These are phyloP conservation scores for Apiospora marii DNA, from an alignment of 2,329 filamentous ascomycete genomes.

Conservation along the genomic window DNA sequence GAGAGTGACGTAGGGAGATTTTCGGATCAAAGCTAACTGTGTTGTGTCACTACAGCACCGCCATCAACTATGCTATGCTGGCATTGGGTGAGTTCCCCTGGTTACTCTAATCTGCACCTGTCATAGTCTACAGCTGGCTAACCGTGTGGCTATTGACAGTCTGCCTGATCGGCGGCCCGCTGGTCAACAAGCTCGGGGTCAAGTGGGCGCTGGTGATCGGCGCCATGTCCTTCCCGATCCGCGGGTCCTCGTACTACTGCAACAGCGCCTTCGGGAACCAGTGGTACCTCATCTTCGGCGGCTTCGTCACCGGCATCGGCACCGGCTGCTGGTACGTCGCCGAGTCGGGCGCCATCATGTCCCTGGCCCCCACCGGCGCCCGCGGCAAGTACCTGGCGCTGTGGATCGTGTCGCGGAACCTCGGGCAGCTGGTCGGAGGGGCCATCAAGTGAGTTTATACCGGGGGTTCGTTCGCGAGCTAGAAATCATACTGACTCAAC, in stretches of 20 bases:
- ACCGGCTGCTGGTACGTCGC: constrained; percentile 58
- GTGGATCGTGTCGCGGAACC: constrained; percentile 56
- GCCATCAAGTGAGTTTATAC: constrained; percentile 49
- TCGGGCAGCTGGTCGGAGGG: constrained; percentile 55
- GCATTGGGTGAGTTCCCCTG: constrained; percentile 36
- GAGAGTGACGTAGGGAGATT: too few relatives aligned
- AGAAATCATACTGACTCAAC: background rate
- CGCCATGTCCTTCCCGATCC: constrained; percentile 51
- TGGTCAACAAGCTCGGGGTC: constrained; percentile 55
- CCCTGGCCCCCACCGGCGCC: constrained; percentile 52
- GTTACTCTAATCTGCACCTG: background rate
- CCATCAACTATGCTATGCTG: constrained; percentile 40
- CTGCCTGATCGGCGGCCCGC: constrained; percentile 52
- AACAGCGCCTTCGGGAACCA: constrained; percentile 58
- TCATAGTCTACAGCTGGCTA: background rate
- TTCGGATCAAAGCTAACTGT: background rate
- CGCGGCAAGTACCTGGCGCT: constrained; percentile 56
- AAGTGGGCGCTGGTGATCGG: constrained; percentile 56
- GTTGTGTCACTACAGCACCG: constrained; percentile 27
- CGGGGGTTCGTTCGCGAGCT: too few relatives aligned
- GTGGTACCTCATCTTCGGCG: constrained; percentile 53
- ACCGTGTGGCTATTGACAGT: constrained; percentile 34
- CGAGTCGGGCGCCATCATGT: constrained; percentile 57
- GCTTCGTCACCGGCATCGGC: constrained; percentile 47
- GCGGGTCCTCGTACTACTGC: constrained; percentile 56